phyloP scores from a whole-genome alignment of 768 basidiomycete genomes.

The Suillus plorans region DNA sequence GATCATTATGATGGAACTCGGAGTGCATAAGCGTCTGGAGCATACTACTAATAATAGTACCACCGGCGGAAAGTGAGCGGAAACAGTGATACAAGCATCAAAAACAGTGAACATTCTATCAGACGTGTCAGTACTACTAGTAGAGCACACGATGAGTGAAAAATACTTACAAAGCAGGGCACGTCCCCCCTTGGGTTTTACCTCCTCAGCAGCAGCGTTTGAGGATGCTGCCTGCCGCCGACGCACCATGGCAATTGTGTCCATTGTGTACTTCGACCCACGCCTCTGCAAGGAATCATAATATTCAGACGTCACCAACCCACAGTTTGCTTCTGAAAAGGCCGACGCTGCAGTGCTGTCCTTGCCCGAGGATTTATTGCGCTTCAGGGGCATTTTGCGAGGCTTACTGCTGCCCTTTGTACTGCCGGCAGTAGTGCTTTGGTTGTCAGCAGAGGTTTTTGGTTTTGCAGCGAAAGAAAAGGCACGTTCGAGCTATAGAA shows the following conservation, averaged over 20 bases:
- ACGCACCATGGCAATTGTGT: background rate
- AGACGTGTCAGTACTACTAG: background rate
- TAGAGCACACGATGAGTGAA: background rate
- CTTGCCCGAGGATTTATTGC: background rate
- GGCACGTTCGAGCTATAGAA: constrained; percentile 8
- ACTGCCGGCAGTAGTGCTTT: background rate
- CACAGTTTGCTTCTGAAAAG: background rate
- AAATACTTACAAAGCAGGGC: background rate
- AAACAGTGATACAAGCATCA: no score
- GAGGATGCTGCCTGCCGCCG: background rate
- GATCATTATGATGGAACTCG: no score
- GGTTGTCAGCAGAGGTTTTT: background rate
- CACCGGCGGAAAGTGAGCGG: no score
- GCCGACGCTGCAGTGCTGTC: background rate
- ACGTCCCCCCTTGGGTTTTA: background rate
- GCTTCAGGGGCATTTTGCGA: background rate
- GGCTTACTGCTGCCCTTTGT: background rate
- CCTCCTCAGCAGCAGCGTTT: background rate
- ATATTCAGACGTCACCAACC: background rate
- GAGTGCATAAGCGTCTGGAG: no score
- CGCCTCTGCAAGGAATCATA: background rate
- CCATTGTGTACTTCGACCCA: background rate
- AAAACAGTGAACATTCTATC: background rate
- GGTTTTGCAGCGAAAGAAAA: background rate
- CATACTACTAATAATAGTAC: no score